phyloP scores from a whole-genome alignment of 1,284 basidiomycete genomes.

The Dichomitus squalens region DNA sequence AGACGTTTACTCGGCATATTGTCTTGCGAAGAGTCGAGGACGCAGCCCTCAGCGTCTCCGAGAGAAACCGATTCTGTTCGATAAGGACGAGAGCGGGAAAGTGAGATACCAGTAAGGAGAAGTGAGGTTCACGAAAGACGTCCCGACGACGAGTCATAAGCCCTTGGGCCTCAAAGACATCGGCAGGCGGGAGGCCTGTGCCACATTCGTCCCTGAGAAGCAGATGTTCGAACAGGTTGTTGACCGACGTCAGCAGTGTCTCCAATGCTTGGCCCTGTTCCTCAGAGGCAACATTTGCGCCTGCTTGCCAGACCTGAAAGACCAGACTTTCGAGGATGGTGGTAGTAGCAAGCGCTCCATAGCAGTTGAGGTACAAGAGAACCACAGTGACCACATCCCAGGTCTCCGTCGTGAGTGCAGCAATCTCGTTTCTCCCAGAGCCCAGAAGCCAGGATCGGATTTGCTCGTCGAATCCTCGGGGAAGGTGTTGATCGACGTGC shows the following conservation, averaged over 20 bases:
- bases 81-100: slow-evolving; percentile 70
- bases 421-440: slow-evolving; percentile 61
- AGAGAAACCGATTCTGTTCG: slow-evolving; percentile 60
- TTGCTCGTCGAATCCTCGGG: slow-evolving; percentile 66
- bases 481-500: slow-evolving; percentile 73
- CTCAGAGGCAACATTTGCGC: slow-evolving; percentile 40
- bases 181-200: slow-evolving; percentile 45
- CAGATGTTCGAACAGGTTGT: slow-evolving; percentile 59
- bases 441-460: slow-evolving; percentile 71
- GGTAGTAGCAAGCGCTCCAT: slow-evolving; percentile 68
- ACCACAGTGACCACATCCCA: slow-evolving; percentile 70
- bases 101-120: slow-evolving; percentile 58
- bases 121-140: slow-evolving; percentile 66
- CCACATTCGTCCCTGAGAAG: slow-evolving; percentile 56
- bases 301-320: slow-evolving; percentile 71
- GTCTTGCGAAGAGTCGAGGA: slow-evolving; percentile 53
- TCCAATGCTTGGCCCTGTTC: slow-evolving; percentile 45
- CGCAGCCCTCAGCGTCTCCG: slow-evolving; percentile 48
- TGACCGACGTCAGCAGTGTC: slow-evolving; percentile 60
- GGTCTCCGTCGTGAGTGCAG: slow-evolving; percentile 54
- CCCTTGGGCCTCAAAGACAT: slow-evolving; percentile 66
- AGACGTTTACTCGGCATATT: slow-evolving; percentile 62
- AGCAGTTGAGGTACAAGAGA: slow-evolving; percentile 64
- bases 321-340: slow-evolving; percentile 72
- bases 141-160: slow-evolving; percentile 67